Evolutionary conservation across 306 rosid species (phyloP).

Genomic region (Cyclanthera cordifolia): DNA sequence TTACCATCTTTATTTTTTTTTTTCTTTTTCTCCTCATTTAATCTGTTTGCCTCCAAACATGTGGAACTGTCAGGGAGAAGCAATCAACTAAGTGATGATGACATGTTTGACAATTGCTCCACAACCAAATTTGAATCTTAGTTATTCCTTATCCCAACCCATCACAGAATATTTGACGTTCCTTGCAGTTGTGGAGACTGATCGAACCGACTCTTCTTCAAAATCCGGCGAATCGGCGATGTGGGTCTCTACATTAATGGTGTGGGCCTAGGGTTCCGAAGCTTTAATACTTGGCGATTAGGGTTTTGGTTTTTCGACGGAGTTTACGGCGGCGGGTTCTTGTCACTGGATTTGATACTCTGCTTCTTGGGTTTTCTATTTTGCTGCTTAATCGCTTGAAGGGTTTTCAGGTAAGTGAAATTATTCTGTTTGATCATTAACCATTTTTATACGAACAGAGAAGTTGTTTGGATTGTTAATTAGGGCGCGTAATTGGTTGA

Average conservation of each 20-base stretch:
- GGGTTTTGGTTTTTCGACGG: background rate
- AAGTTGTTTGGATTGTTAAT: constrained; percentile 2
- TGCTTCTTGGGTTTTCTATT: background rate
- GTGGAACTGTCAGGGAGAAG: no score
- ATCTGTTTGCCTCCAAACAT: no score
- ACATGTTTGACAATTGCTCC: no score
- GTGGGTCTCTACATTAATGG: constrained; percentile 22
- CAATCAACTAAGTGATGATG: no score
- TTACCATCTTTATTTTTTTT: no score
- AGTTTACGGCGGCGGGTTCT: background rate
- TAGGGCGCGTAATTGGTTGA: background rate
- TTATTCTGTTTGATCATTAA: background rate
- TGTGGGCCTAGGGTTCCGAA: background rate
- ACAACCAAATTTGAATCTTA: no score
- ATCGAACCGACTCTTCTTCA: constrained; percentile 3
- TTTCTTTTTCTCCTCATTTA: no score
- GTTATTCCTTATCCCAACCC: constrained; percentile 20
- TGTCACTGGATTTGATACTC: background rate
- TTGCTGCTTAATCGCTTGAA: background rate
- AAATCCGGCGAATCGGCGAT: constrained; percentile 15
- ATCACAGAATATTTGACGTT: constrained; percentile 15
- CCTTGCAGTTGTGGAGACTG: background rate
- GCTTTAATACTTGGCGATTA: background rate
- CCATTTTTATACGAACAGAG: background rate
- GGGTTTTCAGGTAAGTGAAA: constrained; percentile 1